Evolutionary conservation across 768 basidiomycete genomes (phyloP), one percentile per base, ranked within the genome.

Genomic region (Lentinula aciculospora): DNA sequence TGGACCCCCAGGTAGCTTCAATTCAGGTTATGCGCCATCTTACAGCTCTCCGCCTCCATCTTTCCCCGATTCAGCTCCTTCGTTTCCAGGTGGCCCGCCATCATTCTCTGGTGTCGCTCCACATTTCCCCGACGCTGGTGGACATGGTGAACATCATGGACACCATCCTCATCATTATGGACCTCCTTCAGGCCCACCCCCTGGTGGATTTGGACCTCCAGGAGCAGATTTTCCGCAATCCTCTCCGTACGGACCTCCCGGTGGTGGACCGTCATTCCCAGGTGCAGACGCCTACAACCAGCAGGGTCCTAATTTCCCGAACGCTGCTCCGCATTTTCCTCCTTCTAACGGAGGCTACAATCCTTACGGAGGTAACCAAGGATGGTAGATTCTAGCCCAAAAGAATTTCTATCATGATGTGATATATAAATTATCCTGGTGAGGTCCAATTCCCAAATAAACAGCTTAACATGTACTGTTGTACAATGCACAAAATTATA

Each of bases 221-320:
- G 47, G 46, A 32, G 42, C 56, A 3, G 56, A 36, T 9, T 63
- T 61, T 31, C 57, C 62, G 15, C 17, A 53, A 2, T 49, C 56
- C 13, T 29, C 27, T 23, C 45, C 45, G 8, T 58, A 51, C 4
- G 64, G 65, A 17, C 66, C 62, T 29, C 55, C 62, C 60, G 71
- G 63, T 37, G 66, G 66, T 44, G 69, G 69, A 0, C 74, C 70
- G 46, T 64, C 62, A 15, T 79, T 78, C 66, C 78, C 78, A 28
- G 71, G 68, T 40, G 68, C 69, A 4, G 68, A 68, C 40, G 64
- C 64, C 17, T 72, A 70, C 59, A 68, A 68, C 39, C 66, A 59
- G 29, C 62, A 61, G 34, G 61, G 25, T 44, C 65, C 66, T 23
- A 49, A 58, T 44, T 64, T 66, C 55, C 65, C 64, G 19, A 59